A percentile compares a stretch with the other conserved stretches of the same genome.
Conservation (phyloP, 257 asterid genomes). For the Solanum pimpinellifolium region DNA sequence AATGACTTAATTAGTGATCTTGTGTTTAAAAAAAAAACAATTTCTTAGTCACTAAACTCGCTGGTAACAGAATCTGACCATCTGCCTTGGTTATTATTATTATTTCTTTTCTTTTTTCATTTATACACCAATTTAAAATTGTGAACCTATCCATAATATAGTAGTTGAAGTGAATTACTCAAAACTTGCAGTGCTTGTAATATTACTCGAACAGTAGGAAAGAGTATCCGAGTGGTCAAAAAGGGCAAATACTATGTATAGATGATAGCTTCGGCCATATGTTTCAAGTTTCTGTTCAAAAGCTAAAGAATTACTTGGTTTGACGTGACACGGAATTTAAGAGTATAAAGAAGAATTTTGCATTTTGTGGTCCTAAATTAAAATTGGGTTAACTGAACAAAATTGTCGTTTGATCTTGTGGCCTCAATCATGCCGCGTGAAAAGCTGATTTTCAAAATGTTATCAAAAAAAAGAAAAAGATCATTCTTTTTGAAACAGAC, state of each 20-base stretch:
- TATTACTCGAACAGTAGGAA: not conserved
- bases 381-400: too few relatives aligned
- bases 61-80: not conserved
- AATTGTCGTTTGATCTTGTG: too few relatives aligned
- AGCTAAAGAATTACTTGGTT: too few relatives aligned
- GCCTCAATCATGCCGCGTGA: too few relatives aligned
- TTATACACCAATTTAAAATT: not conserved
- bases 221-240: not conserved
- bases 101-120: not conserved
- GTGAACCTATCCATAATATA: not conserved
- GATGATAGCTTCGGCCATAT: too few relatives aligned
- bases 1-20: not conserved
- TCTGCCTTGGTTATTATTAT: not conserved
- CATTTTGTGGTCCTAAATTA: too few relatives aligned
- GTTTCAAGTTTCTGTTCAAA: not conserved
- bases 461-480: too few relatives aligned
- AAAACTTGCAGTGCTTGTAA: not conserved
- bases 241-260: too few relatives aligned
- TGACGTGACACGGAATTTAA: rapidly evolving
- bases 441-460: too few relatives aligned
- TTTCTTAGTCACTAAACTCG: not conserved
- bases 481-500: too few relatives aligned
- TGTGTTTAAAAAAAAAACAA: not conserved
- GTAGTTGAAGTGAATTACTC: not conserved
- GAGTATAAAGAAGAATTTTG: rapidly evolving